phyloP scores from a whole-genome alignment of 1,284 basidiomycete genomes.

The Apiotrichum veenhuisii region DNA sequence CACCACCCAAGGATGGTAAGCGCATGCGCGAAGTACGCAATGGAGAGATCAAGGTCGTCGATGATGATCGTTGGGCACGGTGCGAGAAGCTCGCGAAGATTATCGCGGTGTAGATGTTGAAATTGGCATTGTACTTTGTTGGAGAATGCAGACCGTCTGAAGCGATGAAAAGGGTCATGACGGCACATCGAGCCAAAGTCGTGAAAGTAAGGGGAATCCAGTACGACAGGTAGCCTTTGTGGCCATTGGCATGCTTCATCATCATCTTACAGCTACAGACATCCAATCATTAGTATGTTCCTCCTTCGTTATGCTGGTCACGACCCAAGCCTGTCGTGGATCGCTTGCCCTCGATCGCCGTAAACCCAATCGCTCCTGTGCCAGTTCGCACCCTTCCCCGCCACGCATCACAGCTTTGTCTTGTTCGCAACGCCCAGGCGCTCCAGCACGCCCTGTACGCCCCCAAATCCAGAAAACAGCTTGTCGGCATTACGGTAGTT shows the following conservation, averaged over 20 bases:
- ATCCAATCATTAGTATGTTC: too few relatives aligned
- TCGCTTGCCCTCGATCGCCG: too few relatives aligned
- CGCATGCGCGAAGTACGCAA: constrained; percentile 16
- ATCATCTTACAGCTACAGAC: too few relatives aligned
- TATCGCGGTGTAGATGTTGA: constrained; percentile 4
- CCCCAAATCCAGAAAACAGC: neutral
- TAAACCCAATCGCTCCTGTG: too few relatives aligned
- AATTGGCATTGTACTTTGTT: neutral
- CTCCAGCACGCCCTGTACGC: neutral
- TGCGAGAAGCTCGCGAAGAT: constrained; percentile 18
- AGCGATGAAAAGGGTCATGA: too few relatives aligned
- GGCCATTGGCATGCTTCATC: too few relatives aligned
- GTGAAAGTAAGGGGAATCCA: too few relatives aligned
- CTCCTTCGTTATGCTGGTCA: too few relatives aligned
- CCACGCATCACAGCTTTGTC: neutral
- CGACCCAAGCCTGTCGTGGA: too few relatives aligned
- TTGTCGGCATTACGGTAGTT: neutral
- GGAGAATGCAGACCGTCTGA: neutral
- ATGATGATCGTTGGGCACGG: constrained; percentile 25
- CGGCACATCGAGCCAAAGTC: too few relatives aligned
- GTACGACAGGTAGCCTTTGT: too few relatives aligned
- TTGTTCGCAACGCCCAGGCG: neutral
- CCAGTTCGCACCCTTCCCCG: too few relatives aligned
- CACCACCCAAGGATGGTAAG: neutral
- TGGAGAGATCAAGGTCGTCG: constrained; percentile 17